Percentiles rank a stretch among this genome's conserved stretches.
Evolutionary conservation across 2,329 filamentous ascomycete species (phyloP).

Genomic region (Thelonectria discophora): DNA sequence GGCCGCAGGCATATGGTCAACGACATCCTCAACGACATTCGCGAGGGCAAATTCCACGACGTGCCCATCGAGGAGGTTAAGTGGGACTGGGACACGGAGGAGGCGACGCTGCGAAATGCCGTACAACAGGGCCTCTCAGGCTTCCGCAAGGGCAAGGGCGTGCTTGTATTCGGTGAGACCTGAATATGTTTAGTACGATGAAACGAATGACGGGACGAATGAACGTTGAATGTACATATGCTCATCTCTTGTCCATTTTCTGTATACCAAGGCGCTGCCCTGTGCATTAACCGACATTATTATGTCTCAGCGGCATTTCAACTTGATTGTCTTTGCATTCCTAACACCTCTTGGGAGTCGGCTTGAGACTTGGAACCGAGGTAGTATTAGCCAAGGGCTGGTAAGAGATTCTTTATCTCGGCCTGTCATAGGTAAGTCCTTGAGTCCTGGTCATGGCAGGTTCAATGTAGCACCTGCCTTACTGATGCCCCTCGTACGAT

Average conservation of each 20-base stretch:
- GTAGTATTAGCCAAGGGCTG: not conserved
- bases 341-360: not conserved
- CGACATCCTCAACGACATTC: constrained; percentile 80
- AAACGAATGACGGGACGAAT: not conserved
- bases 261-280: not conserved
- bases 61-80: constrained; percentile 81
- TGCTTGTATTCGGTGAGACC: constrained; percentile 81
- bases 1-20: constrained; percentile 84
- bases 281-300: not conserved
- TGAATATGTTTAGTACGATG: constrained; percentile 48
- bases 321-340: not conserved
- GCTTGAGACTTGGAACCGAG: not conserved
- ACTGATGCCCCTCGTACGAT: too few relatives aligned
- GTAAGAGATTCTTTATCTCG: too few relatives aligned
- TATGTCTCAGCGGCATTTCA: not conserved
- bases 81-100: constrained; percentile 85
- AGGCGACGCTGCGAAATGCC: constrained; percentile 72
- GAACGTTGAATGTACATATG: constrained; percentile 5
- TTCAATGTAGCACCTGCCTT: too few relatives aligned
- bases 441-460: too few relatives aligned
- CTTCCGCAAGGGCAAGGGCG: constrained; percentile 86
- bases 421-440: too few relatives aligned
- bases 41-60: constrained; percentile 81
- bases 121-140: constrained; percentile 86
- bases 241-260: not conserved